phyloP scores from a whole-genome alignment of 2,329 filamentous ascomycete species.

The Zymoseptoria ardabiliae region DNA sequence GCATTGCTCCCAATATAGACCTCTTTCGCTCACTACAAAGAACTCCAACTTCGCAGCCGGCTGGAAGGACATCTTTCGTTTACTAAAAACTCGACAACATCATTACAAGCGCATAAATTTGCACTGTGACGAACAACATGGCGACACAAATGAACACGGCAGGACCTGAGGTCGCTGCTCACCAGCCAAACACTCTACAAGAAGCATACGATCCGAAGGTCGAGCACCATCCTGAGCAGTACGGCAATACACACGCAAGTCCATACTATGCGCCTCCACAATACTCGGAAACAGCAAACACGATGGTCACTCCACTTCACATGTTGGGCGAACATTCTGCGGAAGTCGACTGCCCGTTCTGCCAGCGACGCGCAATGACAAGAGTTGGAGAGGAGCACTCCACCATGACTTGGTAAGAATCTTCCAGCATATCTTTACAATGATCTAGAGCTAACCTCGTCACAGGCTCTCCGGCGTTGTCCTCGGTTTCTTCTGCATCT shows the following conservation, averaged over 20 bases:
- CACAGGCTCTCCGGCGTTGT: slow-evolving; percentile 6
- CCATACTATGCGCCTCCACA: background rate
- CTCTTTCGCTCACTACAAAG: background rate
- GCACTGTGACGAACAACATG: background rate
- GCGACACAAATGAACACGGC: background rate
- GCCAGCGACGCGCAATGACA: background rate
- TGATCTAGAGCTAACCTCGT: background rate
- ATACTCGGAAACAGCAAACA: background rate
- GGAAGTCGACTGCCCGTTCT: slow-evolving; percentile 1
- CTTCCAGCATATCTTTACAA: background rate
- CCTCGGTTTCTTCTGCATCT: slow-evolving; percentile 10
- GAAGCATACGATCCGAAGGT: background rate
- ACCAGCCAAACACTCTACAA: background rate
- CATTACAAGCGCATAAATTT: background rate
- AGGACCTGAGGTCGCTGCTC: background rate
- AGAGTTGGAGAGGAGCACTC: slow-evolving; percentile 1
- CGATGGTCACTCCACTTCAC: background rate
- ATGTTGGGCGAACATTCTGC: background rate
- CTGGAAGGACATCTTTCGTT: background rate
- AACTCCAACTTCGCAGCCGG: background rate
- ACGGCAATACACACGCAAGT: background rate
- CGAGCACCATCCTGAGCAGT: background rate
- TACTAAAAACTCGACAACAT: background rate
- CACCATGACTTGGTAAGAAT: background rate
- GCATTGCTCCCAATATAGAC: too few relatives aligned